A percentile compares a stretch with the other conserved stretches of the same genome.
phyloP scores from a whole-genome alignment of 805 yeast genomes.

The Ogataea populi-albae region DNA sequence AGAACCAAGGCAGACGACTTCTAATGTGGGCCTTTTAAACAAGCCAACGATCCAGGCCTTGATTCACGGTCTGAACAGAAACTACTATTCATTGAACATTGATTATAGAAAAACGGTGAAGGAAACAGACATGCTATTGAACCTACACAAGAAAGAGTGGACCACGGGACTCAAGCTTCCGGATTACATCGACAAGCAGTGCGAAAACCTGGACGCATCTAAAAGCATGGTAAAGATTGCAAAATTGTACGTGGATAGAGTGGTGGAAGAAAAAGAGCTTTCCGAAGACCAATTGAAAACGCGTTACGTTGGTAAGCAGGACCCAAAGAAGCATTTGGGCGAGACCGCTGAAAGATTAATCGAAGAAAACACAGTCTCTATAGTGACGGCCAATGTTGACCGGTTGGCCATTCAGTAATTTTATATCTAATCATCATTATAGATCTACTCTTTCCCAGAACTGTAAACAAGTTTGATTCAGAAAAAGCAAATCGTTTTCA shows the following conservation, averaged over 20 bases:
- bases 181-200: slow-evolving; percentile 76
- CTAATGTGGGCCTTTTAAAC: slow-evolving; percentile 90
- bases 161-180: slow-evolving; percentile 80
- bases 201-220: slow-evolving; percentile 67
- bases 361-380: slow-evolving; percentile 86
- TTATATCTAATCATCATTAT: neutral
- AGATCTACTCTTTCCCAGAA: slow-evolving; percentile 49
- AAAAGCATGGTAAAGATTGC: slow-evolving; percentile 86
- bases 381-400: slow-evolving; percentile 86
- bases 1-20: slow-evolving; percentile 97
- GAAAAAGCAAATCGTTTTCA: slow-evolving; percentile 57
- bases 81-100: slow-evolving; percentile 91
- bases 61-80: slow-evolving; percentile 95
- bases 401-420: slow-evolving; percentile 77
- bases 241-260: slow-evolving; percentile 81
- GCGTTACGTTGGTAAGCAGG: slow-evolving; percentile 96
- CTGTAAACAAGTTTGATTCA: slow-evolving; percentile 63
- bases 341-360: slow-evolving; percentile 83
- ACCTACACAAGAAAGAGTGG: slow-evolving; percentile 95
- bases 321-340: slow-evolving; percentile 94
- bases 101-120: slow-evolving; percentile 89
- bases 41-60: slow-evolving; percentile 96
- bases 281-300: slow-evolving; percentile 87
- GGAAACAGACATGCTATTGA: slow-evolving; percentile 91
- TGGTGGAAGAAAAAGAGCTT: slow-evolving; percentile 87